Base-by-base conservation (phyloP, 495 filamentous ascomycete genomes). In the Sordaria brevicollis region DNA sequence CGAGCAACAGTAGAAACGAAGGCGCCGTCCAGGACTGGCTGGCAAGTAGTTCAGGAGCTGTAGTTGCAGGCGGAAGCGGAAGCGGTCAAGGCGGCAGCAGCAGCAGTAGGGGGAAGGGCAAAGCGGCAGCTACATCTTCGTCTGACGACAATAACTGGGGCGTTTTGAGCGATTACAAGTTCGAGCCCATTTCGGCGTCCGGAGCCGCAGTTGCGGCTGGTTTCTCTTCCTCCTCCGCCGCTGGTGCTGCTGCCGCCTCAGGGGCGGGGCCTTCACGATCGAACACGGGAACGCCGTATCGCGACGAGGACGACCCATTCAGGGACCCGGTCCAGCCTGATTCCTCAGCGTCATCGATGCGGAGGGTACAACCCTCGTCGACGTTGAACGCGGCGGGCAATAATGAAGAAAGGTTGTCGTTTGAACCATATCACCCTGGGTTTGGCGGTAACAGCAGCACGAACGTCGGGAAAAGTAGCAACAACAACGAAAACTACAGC, bases 341-440 rank as follows among this genome's bases (percentile, higher is more conserved):
- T 29, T 57, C 41, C 10, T 54, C 75, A n/a, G 72, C 73, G 15
- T 75, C 74, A 17, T 71, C 71, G 5, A 41, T 69, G 38, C 73
- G 65, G 72, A 72, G 33, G 71, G 69, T 17, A 71, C 69, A 4
- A 73, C 71, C 25, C 74, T 75, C 34, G 62, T 67, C 41, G 70
- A 69, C 67, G 5, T 65, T 67, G 54, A 54, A 19, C 65, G 15
- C 49, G 21, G 29, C 11, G 15, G 75, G 71, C 36, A 66, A 70
- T 0, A 74, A 76, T 9, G 75, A 78, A 15, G 74, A 75, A 3
- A 75, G 78, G 5, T 72, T 83, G 8, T 74, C 75, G 15, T 83
- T 79, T 68, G 84, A 87, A 71, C 84, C 85, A 8, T 87, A 80
- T 69, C 84, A 87, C 71, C 85, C 85, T 4, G 84, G 84, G 1